Base-by-base conservation (phyloP, 306 rosid genomes). In the Cajanus cajan region DNA sequence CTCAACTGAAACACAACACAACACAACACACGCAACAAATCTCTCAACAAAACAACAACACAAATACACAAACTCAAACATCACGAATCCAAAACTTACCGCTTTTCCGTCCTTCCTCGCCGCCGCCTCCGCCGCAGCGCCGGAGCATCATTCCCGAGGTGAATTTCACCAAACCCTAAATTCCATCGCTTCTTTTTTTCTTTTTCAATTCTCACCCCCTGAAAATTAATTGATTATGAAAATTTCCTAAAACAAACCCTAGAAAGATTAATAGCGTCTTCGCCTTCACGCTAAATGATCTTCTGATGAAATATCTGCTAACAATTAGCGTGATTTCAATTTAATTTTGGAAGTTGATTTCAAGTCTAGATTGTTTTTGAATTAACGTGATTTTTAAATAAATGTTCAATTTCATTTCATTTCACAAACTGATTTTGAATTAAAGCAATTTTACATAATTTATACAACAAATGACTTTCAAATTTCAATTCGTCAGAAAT, bases 111-210 rank as follows among this genome's bases (percentile, higher is more conserved):
- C 21, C 19, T 19, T 33, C 58, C 2, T 4, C 33, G 1, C 66
- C 66, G 47, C 22, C 71, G 48, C n/a, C n/a, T 44, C 71, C n/a
- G 5, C 81, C 65, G 19, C 83, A 43, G 50, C 19, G 1, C 33
- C n/a, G n/a, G n/a, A n/a, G n/a, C n/a, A n/a, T n/a, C 64, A 14
- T 57, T 40, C 12, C 1, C 7, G 24, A 69, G 83, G 88, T 85
- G 13, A 80, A 34, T 19, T 18, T 14, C 0, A 40, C 19, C 3
- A 37, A 65, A 39, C 37, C 40, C 54, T 19, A 0, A 19, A 28
- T 8, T 34, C 19, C 31, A 7, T 66, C 6, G 3, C 39, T 71
- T 65, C 21, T 67, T 43, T 73, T 2, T 24, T 58, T 45, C 45
- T 12, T 14, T 55, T 16, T 4, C 7, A 12, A 10, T 34, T 14